Base-by-base conservation (phyloP, 805 yeast species). In the Yarrowia sp. region DNA sequence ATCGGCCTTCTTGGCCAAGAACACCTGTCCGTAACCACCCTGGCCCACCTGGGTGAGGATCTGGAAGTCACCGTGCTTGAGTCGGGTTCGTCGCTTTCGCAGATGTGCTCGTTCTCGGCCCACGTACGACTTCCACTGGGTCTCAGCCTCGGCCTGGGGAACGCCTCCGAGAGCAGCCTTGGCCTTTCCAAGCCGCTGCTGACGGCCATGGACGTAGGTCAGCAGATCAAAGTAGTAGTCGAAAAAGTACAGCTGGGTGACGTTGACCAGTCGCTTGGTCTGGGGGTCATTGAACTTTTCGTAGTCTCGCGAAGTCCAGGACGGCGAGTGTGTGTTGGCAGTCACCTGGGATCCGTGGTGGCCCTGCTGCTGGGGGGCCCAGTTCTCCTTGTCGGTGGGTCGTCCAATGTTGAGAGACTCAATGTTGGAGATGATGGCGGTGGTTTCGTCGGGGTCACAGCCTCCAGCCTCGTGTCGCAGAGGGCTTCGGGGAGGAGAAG, bases 21-120 rank as follows among this genome's bases (percentile, higher is more conserved):
- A 95, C n/a, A 95, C 99, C 79, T 95, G 98, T 30, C 99, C 99
- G 76, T 95, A 95, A 3, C 99, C 99, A 75, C 99, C 99, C 81
- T 95, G 99, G 14, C 99, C 99, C 39, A 95, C 98, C 80, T 95
- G 99, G 0, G 99, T 95, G 72, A 95, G 89, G 82, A 94, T 91
- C 76, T 92, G 96, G 76, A 95, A 95, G 78, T 95, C 99, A 73
- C 93, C 93, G 76, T 93, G 95, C 76, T 89, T 91, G 42, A 98
- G 97, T 78, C 92, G 91, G 69, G 92, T 83, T 76, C 99, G 85
- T 75, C 98, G 85, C 76, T 92, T 92, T 72, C 99, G 85, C 73
- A 95, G 81, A 61, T 87, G 84, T 9, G 91, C 91, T 53, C 96
- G 83, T 78, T 95, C 99, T 68, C 94, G 85, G 13, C 94, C 91